Base-by-base conservation (phyloP, 2,329 filamentous ascomycete genomes). In the Tolypocladium paradoxum region DNA sequence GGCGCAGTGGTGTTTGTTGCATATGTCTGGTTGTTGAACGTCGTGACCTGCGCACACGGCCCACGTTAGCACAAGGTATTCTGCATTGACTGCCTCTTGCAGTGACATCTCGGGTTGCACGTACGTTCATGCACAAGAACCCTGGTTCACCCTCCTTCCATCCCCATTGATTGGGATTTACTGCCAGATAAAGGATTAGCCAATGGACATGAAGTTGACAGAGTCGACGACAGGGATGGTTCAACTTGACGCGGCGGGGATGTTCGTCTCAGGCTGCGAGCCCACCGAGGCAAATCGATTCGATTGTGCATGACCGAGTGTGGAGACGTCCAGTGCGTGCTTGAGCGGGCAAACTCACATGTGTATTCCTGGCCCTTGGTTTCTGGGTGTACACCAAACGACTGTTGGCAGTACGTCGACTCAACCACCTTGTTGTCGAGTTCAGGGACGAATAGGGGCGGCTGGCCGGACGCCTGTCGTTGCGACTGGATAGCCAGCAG, bases 101-200 rank as follows among this genome's bases (percentile, higher is more conserved):
- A n/a, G n/a, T n/a, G n/a, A n/a, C n/a, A n/a, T n/a, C n/a, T n/a
- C n/a, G n/a, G n/a, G n/a, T n/a, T 20, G 49, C 22, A 70, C 77
- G 64, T 67, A 79, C 77, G 66, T 78, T 76, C 70, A 81, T 70
- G 62, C 78, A 81, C 29, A 80, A 61, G 20, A 58, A 62, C 37
- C 75, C 75, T 2, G 62, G 59, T 18, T 66, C 62, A 11, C 66
- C 66, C 14, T 64, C 58, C 24, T 66, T 58, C 61, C 74, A 70
- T 57, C 74, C 75, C 77, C 77, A 80, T 64, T 78, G 77, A 58
- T 80, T 80, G 48, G 77, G 77, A 59, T 80, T 79, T 53, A 79
- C 77, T 79, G 54, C 18, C 36, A 33, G 14, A 6, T 6, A 9
- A 31, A 12, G 6, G 9, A 29, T 58, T 36, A 58, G 57, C 50